phyloP scores from a whole-genome alignment of 805 yeast genomes.

The Candida patagonica region DNA sequence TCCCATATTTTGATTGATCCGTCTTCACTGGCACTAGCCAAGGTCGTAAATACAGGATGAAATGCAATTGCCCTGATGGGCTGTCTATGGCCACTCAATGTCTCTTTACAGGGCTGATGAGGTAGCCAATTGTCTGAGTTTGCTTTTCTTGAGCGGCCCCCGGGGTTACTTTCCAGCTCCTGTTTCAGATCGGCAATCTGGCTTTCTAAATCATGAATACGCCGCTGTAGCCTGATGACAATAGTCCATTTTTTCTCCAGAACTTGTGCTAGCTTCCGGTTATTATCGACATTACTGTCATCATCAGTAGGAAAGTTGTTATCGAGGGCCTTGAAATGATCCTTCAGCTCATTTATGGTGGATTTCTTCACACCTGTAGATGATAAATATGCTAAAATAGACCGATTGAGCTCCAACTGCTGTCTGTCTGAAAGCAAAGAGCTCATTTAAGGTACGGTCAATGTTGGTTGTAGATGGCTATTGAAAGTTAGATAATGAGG shows the following conservation, averaged over 20 bases:
- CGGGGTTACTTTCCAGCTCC: conserved; percentile 30
- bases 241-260: conserved; percentile 83
- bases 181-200: conserved; percentile 38
- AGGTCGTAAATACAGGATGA: conserved; percentile 64
- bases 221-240: conserved; percentile 68
- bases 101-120: conserved; percentile 31
- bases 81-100: conserved; percentile 46
- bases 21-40: conserved; percentile 60
- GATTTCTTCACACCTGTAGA: conserved; percentile 15
- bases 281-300: neutral
- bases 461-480: neutral
- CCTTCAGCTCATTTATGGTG: neutral
- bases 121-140: conserved; percentile 54
- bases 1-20: conserved; percentile 73
- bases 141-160: neutral
- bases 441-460: conserved; percentile 11
- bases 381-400: conserved; percentile 41
- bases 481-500: neutral
- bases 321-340: neutral
- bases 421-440: conserved; percentile 35
- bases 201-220: conserved; percentile 57
- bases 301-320: neutral
- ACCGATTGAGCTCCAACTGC: conserved; percentile 37
- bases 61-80: conserved; percentile 55
- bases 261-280: conserved; percentile 17